phyloP scores from a whole-genome alignment of 1,284 basidiomycete species.

The Boletus austroedulis region DNA sequence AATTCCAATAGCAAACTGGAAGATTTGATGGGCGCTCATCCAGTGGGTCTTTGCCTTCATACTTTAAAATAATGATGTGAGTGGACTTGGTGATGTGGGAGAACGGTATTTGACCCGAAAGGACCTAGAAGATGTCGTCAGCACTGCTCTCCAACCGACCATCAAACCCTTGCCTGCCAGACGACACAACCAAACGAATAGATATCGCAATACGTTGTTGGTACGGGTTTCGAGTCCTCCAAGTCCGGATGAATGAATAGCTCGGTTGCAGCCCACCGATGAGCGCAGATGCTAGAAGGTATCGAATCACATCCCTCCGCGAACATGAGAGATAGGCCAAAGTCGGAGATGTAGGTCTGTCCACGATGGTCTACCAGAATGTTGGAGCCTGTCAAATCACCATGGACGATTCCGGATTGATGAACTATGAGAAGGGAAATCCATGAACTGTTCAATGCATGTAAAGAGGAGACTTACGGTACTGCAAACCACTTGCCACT shows the following conservation, averaged over 20 bases:
- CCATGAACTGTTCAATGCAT: neutral
- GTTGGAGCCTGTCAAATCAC: conserved; percentile 15
- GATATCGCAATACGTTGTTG: conserved; percentile 7
- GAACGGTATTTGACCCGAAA: conserved; percentile 15
- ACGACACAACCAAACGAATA: conserved; percentile 15
- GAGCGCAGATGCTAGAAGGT: conserved; percentile 10
- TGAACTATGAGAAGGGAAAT: conserved; percentile 5
- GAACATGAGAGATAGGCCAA: conserved; percentile 7
- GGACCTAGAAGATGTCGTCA: conserved; percentile 3
- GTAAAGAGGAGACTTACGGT: conserved; percentile 4
- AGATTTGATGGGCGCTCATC: conserved; percentile 11
- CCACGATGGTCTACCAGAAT: conserved; percentile 11
- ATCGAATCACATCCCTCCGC: conserved; percentile 2
- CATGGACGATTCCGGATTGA: conserved; percentile 9
- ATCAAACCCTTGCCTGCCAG: conserved; percentile 7
- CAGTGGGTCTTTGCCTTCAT: conserved; percentile 12
- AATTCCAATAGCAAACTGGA: conserved; percentile 4
- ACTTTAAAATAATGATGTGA: conserved; percentile 16
- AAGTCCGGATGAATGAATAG: conserved; percentile 12
- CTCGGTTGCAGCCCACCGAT: conserved; percentile 12
- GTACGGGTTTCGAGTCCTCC: conserved; percentile 2
- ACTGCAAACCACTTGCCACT: conserved; percentile 11
- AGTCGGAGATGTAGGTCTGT: conserved; percentile 12
- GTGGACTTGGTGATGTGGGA: conserved; percentile 7
- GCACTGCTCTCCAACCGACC: too few relatives aligned